Conservation (phyloP, 2,329 filamentous ascomycete genomes). For the Talaromyces piceae region DNA sequence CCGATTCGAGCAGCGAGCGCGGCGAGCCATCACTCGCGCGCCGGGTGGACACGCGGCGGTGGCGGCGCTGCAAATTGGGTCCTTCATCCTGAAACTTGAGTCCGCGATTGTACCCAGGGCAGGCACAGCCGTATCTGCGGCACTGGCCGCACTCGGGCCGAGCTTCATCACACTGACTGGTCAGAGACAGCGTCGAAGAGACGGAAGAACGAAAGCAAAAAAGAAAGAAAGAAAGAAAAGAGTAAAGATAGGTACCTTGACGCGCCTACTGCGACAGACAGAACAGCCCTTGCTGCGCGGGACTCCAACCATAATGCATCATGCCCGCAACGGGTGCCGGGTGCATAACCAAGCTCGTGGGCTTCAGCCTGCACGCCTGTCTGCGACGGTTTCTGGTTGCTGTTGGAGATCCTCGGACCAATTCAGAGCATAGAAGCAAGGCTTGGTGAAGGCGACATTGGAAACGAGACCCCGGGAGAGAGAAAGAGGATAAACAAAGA, state of each 20-base stretch:
- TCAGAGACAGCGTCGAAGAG: neutral
- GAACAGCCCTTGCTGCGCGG: constrained; percentile 36
- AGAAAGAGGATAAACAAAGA: neutral
- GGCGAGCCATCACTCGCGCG: constrained; percentile 12
- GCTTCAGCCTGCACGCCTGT: neutral
- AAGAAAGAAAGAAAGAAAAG: neutral
- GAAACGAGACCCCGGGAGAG: neutral
- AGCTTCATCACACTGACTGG: constrained; percentile 22
- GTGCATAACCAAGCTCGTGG: neutral
- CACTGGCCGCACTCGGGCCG: constrained; percentile 25
- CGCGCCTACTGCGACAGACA: constrained; percentile 32
- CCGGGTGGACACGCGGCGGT: constrained; percentile 9
- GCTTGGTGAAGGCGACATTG: too few species aligned
- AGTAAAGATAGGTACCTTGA: constrained; percentile 23
- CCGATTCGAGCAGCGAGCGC: neutral
- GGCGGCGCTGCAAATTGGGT: constrained; percentile 20
- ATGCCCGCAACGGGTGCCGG: constrained; percentile 1
- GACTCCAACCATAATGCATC: constrained; percentile 32
- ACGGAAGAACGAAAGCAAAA: neutral
- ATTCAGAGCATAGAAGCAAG: too few species aligned
- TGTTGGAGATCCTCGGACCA: too few species aligned
- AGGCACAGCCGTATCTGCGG: constrained; percentile 20
- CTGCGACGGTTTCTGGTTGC: neutral
- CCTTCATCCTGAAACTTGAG: constrained; percentile 27
- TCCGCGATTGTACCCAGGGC: constrained; percentile 18